phyloP scores from a whole-genome alignment of 192 early-diverging fungal species.

The Powellomyces hirtus region DNA sequence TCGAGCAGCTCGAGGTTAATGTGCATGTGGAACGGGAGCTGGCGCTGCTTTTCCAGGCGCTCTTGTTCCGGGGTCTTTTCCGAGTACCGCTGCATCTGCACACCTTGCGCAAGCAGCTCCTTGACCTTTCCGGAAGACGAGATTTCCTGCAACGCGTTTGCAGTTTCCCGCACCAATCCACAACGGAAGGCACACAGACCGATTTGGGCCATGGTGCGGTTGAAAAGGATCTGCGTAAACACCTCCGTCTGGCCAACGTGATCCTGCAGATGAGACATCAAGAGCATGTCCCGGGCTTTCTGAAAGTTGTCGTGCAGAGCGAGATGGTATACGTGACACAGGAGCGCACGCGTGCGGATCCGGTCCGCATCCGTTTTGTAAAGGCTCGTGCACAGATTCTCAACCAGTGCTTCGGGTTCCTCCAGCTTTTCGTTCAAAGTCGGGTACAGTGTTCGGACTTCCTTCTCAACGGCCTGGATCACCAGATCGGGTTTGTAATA shows the following conservation, averaged over 20 bases:
- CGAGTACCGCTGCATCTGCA: slow-evolving; percentile 67
- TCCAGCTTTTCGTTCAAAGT: slow-evolving; percentile 30
- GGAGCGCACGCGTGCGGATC: slow-evolving; percentile 88
- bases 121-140: slow-evolving; percentile 76
- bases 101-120: slow-evolving; percentile 92
- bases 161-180: slow-evolving; percentile 87
- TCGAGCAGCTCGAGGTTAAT: slow-evolving; percentile 99
- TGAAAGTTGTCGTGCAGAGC: slow-evolving; percentile 96
- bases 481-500: slow-evolving; percentile 97
- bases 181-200: slow-evolving; percentile 95
- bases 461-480: slow-evolving; percentile 68
- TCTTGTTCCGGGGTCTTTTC: slow-evolving; percentile 90
- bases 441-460: slow-evolving; percentile 51
- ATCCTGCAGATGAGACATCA: slow-evolving; percentile 99
- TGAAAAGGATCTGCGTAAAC: slow-evolving; percentile 91
- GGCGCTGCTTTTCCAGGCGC: slow-evolving; percentile 88
- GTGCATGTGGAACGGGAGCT: slow-evolving; percentile 99
- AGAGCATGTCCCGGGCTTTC: slow-evolving; percentile 88
- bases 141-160: slow-evolving; percentile 86
- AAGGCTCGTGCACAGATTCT: slow-evolving; percentile 80
- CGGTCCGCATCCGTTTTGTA: slow-evolving; percentile 83
- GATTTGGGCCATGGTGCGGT: slow-evolving; percentile 93
- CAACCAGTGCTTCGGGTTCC: slow-evolving; percentile 63
- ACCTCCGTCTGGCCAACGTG: slow-evolving; percentile 84
- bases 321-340: slow-evolving; percentile 97